These are phyloP conservation scores for Lasiosphaeria hispida DNA, from an alignment of 495 filamentous ascomycete genomes.

Conservation along the genomic window DNA sequence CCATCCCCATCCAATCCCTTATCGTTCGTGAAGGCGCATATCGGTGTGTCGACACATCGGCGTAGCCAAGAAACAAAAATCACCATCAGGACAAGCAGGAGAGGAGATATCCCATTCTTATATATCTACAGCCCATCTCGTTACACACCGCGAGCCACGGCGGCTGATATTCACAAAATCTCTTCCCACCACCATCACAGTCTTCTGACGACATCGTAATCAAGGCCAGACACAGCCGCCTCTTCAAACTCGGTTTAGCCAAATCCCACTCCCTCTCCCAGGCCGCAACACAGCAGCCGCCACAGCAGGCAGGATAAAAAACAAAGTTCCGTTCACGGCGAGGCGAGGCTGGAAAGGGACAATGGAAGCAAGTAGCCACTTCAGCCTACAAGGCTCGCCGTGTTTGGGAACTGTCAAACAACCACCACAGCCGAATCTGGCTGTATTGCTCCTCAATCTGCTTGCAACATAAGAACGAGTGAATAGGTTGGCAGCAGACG, in stretches of 20 bases:
- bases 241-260: not conserved
- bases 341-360: too few species aligned
- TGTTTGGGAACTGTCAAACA: not conserved
- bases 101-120: conserved; percentile 1
- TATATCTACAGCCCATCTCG: not conserved
- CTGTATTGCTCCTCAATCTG: not conserved
- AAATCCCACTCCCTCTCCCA: not conserved
- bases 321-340: too few species aligned
- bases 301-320: too few species aligned
- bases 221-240: not conserved
- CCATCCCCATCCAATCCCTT: not conserved
- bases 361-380: too few species aligned
- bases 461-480: too few species aligned
- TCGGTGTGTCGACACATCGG: not conserved
- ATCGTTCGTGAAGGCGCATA: not conserved
- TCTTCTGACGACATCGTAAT: not conserved
- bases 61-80: not conserved
- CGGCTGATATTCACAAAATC: not conserved
- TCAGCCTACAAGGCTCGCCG: not conserved
- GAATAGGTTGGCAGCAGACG: too few species aligned
- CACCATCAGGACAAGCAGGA: not conserved
- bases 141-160: not conserved
- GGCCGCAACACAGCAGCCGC: not conserved
- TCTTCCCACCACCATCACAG: too few species aligned
- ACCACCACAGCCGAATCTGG: conserved; percentile 5